Evolutionary conservation across 345 rosid species (phyloP), one percentile per base, ranked within the genome.

Genomic region (Gossypium anomalum): DNA sequence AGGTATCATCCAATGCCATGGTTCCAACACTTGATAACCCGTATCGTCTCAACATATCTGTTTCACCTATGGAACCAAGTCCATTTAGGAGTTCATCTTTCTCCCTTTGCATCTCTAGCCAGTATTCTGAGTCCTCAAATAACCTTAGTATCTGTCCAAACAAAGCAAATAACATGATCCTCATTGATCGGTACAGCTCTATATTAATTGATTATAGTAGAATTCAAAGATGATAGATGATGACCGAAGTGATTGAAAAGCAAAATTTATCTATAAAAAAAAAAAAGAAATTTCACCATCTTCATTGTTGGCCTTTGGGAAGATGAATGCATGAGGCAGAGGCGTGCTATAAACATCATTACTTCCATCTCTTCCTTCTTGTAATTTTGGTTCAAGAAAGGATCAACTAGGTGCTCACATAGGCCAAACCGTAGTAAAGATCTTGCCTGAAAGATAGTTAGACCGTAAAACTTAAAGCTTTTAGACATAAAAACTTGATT

Each of bases 281-380:
- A 6, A 51, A 66, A 27, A 51, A 66, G n/a, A 53, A 57, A 48
- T n/a, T 1, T 67, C 17, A 84, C 87, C 62, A 12, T 81, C 79
- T 77, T 75, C 85, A 78, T 75, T 13, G 78, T 79, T 75, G 85
- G 85, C 72, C 87, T 79, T 67, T 67, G 74, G 27, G 87, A 77
- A 75, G 83, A 70, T 0, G 83, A 79, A 56, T 82, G 80, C 74
- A 72, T 2, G 20, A 79, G 83, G 74, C 87, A 81, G 14, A 84
- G 80, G 52, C 83, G 64, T 17, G 83, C 81, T 59, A 69, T 72
- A 29, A 75, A 77, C 75, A 77, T 72, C 78, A 81, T 69, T 17
- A 68, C 67, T 73, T 81, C 79, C 83, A 84, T 81, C 75, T 82
- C 87, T 68, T 82, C 83, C 23, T 60, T 78, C 49, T 73, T 27